Evolutionary conservation across 371 early-diverging fungal genomes (phyloP), one percentile per base, ranked within the genome.

Genomic region (Catenaria anguillulae): DNA sequence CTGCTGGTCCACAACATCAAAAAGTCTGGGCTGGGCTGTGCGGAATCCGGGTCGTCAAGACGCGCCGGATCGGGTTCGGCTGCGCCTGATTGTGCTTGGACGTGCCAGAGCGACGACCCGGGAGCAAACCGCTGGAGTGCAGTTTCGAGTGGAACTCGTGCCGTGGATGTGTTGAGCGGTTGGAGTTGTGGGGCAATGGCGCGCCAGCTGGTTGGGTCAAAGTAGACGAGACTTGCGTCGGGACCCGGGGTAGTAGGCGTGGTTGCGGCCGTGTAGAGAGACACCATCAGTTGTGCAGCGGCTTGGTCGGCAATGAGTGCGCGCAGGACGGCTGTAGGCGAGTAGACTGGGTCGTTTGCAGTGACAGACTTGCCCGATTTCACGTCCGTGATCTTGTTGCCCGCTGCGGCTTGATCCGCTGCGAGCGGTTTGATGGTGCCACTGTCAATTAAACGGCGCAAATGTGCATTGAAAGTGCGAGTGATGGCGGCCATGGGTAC

Each of bases 41-140:
- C 36, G 29, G 56, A 2, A 23, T 56, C 12, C 10, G 40, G 10
- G 40, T 40, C 40, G 40, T 40, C 40, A 10, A 40, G 10, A 40
- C n/a, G n/a, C 5, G 17, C 40, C 17, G 5, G 40, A 10, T 40
- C 10, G 40, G 40, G 40, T 40, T 40, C 40, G 5, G 40, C 40
- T 5, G 5, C 40, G 40, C 5, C 40, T 40, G 40, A 5, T 10
- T 17, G 40, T 56, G 56, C 21, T 21, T 40, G 40, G 10, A 40
- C 40, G 40, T 56, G 56, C 21, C n/a, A 15, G n/a, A 56, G 56
- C 36, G 56, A 56, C 23, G 56, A 56, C 40, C 56, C 56, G 56
- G 15, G 31, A 17, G 23, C 24, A 31, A 21, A 56, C 56, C 31
- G 56, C 21, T 56, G 8, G 21, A 56, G 35, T 23, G 56, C 8